These are phyloP conservation scores for Delphinella strobiligena DNA, from an alignment of 2,329 filamentous ascomycete species.

Conservation along the genomic window DNA sequence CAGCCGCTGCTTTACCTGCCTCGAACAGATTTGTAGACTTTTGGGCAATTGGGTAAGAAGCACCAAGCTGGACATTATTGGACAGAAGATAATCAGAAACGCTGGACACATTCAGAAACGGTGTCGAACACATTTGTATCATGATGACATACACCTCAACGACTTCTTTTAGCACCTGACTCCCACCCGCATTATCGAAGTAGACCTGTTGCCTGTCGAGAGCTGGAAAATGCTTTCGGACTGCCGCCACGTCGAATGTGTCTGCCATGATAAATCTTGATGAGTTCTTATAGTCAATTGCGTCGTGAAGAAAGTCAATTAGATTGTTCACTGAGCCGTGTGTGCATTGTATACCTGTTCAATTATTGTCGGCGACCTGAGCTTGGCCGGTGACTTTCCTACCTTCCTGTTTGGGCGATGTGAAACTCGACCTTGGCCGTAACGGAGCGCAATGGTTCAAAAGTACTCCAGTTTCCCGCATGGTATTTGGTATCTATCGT, in stretches of 20 bases:
- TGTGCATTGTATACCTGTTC: no score
- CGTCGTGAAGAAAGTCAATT: no score
- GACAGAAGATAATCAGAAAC: conserved; percentile 54
- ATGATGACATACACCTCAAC: conserved; percentile 46
- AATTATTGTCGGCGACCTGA: no score
- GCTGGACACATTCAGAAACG: conserved; percentile 22
- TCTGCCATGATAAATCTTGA: conserved; percentile 15
- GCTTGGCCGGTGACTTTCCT: no score
- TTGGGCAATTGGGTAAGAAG: conserved; percentile 51
- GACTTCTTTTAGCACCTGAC: conserved; percentile 55
- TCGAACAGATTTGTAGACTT: conserved; percentile 48
- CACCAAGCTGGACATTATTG: conserved; percentile 66
- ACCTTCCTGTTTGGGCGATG: no score
- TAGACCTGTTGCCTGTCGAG: conserved; percentile 55
- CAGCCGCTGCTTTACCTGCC: conserved; percentile 51
- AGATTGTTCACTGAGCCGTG: no score
- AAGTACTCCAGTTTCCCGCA: no score
- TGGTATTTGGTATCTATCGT: no score
- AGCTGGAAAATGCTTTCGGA: conserved; percentile 55
- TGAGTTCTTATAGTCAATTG: no score
- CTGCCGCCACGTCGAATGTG: conserved; percentile 42
- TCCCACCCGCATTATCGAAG: conserved; percentile 69
- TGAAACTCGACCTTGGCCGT: no score
- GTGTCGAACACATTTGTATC: not conserved
- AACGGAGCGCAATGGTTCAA: no score